Evolutionary conservation across 108 stramenopile genomes (phyloP).

Genomic region (Pinguiococcus pyrenoidosus): DNA sequence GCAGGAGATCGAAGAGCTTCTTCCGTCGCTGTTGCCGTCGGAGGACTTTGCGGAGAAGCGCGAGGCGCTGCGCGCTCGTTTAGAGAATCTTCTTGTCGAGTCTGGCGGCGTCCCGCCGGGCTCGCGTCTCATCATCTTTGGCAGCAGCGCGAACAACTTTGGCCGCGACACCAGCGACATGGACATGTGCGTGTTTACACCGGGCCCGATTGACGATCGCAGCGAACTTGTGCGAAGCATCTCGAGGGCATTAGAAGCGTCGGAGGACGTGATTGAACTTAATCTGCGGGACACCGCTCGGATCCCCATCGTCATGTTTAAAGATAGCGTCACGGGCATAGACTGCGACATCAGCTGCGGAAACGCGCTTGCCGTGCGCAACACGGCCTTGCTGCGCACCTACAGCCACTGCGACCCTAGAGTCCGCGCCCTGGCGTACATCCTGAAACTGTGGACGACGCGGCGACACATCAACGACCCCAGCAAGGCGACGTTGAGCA

Average conservation of each 20-base stretch:
- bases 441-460: slow-evolving; percentile 93
- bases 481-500: slow-evolving; percentile 74
- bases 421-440: slow-evolving; percentile 66
- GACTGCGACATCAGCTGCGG: slow-evolving; percentile 89
- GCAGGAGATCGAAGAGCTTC: not conserved
- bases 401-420: slow-evolving; percentile 42
- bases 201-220: not conserved
- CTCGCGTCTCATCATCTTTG: slow-evolving; percentile 21
- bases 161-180: slow-evolving; percentile 31
- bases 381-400: slow-evolving; percentile 71
- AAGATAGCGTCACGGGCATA: slow-evolving; percentile 49
- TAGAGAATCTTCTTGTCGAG: not conserved
- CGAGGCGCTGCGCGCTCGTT: not conserved
- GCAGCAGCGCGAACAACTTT: slow-evolving; percentile 40
- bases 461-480: slow-evolving; percentile 83
- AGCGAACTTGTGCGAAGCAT: too few relatives aligned
- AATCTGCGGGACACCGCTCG: slow-evolving; percentile 67
- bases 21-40: not conserved
- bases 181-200: slow-evolving; percentile 34
- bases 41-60: not conserved
- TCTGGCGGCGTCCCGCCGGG: slow-evolving; percentile 10
- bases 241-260: too few relatives aligned
- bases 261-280: not conserved
- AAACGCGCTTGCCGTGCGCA: slow-evolving; percentile 87
- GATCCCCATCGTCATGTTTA: slow-evolving; percentile 87